Base-by-base conservation (phyloP, 495 filamentous ascomycete species). In the Hypomontagnella submonticulosa region DNA sequence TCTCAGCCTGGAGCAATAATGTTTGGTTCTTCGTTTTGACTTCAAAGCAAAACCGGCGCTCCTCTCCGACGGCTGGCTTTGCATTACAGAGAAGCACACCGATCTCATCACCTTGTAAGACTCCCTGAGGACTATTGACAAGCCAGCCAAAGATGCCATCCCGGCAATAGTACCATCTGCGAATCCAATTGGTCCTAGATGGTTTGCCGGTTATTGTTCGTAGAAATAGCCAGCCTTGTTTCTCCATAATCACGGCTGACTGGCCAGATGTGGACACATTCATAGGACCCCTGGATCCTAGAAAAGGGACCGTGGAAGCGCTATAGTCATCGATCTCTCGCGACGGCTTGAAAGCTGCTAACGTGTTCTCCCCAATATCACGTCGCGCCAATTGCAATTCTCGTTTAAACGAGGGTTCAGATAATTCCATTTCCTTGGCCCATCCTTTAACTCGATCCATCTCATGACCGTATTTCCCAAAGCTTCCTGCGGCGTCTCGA, bases 1-100 rank as follows among this genome's bases (percentile, higher is more conserved):
- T 96, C 72, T 98, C 96, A 4, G 95, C 92, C 76, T 99, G 95
- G 23, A 99, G 80, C 55, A 97, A 77, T 40, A 97, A 88, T 46
- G 87, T 93, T 68, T 89, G 90, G 69, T 94, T 96, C 74, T 97
- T 99, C 11, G 95, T 99, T 81, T 97, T 99, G 67, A 99, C 92
- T 76, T 98, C 96, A 71, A 98, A 99, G 72, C 96, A 97, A 74
- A 97, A 98, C 27, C 96, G 84, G 34, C 95, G 86, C 66, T 99
- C 95, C 73, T 99, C 95, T 67, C 92, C 89, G 38, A 93, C 89
- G 3, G 93, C 94, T 7, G 92, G 91, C 60, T 93, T 90, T 50
- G 94, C 89, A 70, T 89, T 96, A 71, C 95, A 99, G 30, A 99
- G 88, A 23, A 99, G 77, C 7, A 99, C 95, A 16, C 95, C 95